phyloP scores from a whole-genome alignment of 257 asterid species.

The Ilex aquifolium region DNA sequence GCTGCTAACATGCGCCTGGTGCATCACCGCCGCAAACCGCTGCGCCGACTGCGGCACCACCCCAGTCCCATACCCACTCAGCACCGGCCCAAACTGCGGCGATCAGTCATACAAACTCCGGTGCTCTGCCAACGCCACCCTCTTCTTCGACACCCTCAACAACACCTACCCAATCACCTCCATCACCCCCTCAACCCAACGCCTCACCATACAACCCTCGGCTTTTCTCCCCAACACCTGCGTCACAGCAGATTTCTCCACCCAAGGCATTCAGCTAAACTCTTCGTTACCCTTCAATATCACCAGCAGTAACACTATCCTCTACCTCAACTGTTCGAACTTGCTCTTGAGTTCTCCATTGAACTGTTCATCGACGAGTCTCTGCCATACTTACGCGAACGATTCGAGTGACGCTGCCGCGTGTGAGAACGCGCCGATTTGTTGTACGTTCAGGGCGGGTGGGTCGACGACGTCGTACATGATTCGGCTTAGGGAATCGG shows the following conservation, averaged over 20 bases:
- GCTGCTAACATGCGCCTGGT: constrained; percentile 31
- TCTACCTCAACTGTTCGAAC: constrained; percentile 57
- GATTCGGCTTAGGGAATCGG: constrained; percentile 41
- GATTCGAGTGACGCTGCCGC: constrained; percentile 24
- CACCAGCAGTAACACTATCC: constrained; percentile 71
- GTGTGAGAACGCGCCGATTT: constrained; percentile 26
- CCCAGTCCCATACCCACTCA: constrained; percentile 75
- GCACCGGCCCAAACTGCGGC: constrained; percentile 72
- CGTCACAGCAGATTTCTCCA: constrained; percentile 52
- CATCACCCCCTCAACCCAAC: constrained; percentile 45
- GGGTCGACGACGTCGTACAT: constrained; percentile 63
- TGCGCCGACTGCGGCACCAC: constrained; percentile 73
- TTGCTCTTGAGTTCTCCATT: constrained; percentile 36
- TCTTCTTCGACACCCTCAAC: constrained; percentile 56
- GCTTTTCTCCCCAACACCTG: constrained; percentile 59
- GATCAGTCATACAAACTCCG: constrained; percentile 60
- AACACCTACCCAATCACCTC: constrained; percentile 66
- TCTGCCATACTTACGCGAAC: constrained; percentile 65
- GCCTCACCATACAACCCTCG: constrained; percentile 57
- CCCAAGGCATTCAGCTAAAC: constrained; percentile 66
- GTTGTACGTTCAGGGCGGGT: constrained; percentile 74
- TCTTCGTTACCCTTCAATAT: constrained; percentile 69
- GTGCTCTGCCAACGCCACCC: constrained; percentile 35
- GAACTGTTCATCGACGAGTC: constrained; percentile 55
- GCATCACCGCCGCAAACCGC: constrained; percentile 31